Base-by-base conservation (phyloP, 2,329 filamentous ascomycete species). In the Talaromyces sp. region DNA sequence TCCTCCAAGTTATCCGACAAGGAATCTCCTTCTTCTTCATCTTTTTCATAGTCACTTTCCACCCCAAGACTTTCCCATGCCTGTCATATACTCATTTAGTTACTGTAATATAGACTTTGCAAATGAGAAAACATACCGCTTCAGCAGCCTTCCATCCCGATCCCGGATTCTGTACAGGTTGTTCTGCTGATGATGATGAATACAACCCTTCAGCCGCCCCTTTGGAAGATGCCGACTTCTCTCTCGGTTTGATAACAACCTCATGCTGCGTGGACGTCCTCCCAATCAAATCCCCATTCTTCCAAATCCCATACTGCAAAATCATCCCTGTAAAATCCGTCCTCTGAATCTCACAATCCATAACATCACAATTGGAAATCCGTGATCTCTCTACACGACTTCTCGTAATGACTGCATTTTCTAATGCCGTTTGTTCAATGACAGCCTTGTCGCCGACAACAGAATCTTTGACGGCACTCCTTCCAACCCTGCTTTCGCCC, bases 281-380 rank as follows among this genome's bases (percentile, higher is more conserved):
- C 13, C 63, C 61, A 9, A 65, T 56, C 35, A 65, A 51, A 40
- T 63, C 57, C 2, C 62, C 62, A 10, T 56, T 50, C 25, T 61
- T 60, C 63, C 63, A 65, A 31, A 65, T 63, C 1, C 63, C 63
- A 37, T 64, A 59, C 39, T 57, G 60, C 4, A 65, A 53, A 15
- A 60, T 57, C 63, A 64, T 63, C 1, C 62, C 61, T 25, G 53
- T 40, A 25, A 65, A 62, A 28, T 51, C 58, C 13, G 61, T 61
- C 21, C 50, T 43, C 15, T 52, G 36, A 6, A 64, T 62, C 3
- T 58, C 21, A 46, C 63, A 65, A 33, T 64, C 55, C 37, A 54
- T 59, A 25, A 64, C 51, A 43, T 65, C 61, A 52, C 63, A 65
- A 39, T 63, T 48, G 19, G n/a, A 51, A 28, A 65, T 37, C 11